A percentile compares a stretch with the other conserved stretches of the same genome.
Evolutionary conservation across 2,329 filamentous ascomycete genomes (phyloP).

Genomic region (Trichoderma semiorbis): DNA sequence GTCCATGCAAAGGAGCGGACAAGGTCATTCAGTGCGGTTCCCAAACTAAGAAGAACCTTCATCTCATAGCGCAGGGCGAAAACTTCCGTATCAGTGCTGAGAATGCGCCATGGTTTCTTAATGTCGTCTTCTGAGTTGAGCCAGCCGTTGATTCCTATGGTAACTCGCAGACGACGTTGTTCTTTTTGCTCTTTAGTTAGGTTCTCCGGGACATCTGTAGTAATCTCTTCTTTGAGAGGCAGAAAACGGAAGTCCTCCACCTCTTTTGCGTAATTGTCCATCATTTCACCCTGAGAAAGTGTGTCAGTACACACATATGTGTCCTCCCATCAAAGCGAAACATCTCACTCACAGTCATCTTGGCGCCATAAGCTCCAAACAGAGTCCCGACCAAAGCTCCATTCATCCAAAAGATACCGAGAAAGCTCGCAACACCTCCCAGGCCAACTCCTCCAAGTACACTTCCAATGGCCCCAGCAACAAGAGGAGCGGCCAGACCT

Average conservation of each 20-base stretch:
- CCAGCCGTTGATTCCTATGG: constrained; percentile 87
- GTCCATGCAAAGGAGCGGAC: constrained; percentile 74
- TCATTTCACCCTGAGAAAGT: constrained; percentile 62
- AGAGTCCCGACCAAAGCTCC: constrained; percentile 80
- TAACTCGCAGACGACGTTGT: constrained; percentile 64
- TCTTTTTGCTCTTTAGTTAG: constrained; percentile 27
- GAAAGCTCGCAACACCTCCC: constrained; percentile 78
- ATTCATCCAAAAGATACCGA: constrained; percentile 83
- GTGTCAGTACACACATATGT: background rate
- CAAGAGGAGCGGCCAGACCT: constrained; percentile 81
- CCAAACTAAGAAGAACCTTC: constrained; percentile 70
- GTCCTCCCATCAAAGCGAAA: background rate
- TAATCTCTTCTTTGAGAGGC: constrained; percentile 56
- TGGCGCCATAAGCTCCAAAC: constrained; percentile 85
- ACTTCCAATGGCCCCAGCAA: constrained; percentile 80
- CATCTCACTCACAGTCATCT: constrained; percentile 52
- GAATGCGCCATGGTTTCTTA: constrained; percentile 72
- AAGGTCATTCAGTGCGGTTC: constrained; percentile 67
- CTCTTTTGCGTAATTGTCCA: constrained; percentile 82
- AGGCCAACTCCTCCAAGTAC: constrained; percentile 83
- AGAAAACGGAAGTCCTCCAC: constrained; percentile 81
- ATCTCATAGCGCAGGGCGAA: constrained; percentile 86
- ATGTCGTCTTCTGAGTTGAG: constrained; percentile 72
- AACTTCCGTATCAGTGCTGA: constrained; percentile 69
- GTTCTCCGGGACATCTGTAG: constrained; percentile 23